phyloP scores from a whole-genome alignment of 176 grass and related monocot genomes.

The Oryza glumipatula region DNA sequence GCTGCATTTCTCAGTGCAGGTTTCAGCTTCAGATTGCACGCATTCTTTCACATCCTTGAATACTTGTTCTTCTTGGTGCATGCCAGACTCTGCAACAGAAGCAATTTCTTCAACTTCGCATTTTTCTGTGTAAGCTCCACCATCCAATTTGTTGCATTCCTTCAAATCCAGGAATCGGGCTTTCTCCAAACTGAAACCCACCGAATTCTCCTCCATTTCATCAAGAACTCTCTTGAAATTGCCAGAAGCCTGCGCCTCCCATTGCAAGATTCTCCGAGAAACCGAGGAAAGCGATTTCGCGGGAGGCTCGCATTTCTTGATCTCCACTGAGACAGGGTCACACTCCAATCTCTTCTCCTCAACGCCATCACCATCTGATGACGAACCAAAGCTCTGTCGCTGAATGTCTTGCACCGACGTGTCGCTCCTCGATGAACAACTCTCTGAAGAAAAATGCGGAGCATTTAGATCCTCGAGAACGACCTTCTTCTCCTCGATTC shows the following conservation, averaged over 20 bases:
- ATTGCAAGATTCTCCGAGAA: slow-evolving; percentile 33
- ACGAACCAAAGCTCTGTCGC: not conserved
- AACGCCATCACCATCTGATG: not conserved
- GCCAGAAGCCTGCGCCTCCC: slow-evolving; percentile 40
- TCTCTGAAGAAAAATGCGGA: not conserved
- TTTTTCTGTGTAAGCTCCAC: not conserved
- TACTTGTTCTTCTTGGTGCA: not conserved
- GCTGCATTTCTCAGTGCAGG: not conserved
- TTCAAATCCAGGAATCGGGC: not conserved
- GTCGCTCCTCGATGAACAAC: not conserved
- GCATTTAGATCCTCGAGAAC: slow-evolving; percentile 37
- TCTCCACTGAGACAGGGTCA: slow-evolving; percentile 35
- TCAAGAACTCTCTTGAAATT: slow-evolving; percentile 30
- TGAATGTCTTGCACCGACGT: slow-evolving; percentile 14
- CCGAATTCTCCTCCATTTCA: not conserved
- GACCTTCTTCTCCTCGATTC: slow-evolving; percentile 47
- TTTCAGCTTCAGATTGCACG: not conserved
- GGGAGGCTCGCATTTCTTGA: slow-evolving; percentile 21
- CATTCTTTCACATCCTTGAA: slow-evolving; percentile 43
- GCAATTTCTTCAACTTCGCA: not conserved
- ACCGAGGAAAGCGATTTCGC: slow-evolving; percentile 31
- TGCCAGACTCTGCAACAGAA: not conserved
- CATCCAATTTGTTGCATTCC: slow-evolving; percentile 11
- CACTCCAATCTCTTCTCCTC: slow-evolving; percentile 50
- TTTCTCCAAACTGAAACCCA: slow-evolving; percentile 22